These are phyloP conservation scores for Pythium rhizo-oryzae DNA, from an alignment of 352 stramenopile genomes.

Conservation along the genomic window DNA sequence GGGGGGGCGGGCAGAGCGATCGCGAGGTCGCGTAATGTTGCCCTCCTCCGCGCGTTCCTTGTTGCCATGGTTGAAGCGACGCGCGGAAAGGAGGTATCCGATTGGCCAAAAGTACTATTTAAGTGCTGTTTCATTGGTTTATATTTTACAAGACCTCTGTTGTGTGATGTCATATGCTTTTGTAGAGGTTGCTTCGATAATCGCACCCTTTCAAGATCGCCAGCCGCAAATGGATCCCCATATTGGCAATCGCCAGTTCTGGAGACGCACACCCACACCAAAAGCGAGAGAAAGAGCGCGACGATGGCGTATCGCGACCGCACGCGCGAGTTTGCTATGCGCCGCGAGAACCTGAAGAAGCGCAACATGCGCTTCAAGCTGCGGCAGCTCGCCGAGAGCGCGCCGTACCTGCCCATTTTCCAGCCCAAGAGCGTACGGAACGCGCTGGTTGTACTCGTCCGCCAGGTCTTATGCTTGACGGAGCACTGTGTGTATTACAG, in stretches of 20 bases:
- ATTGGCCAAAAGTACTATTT: slow-evolving; percentile 5
- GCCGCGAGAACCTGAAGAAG: slow-evolving; percentile 50
- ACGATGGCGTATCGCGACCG: slow-evolving; percentile 72
- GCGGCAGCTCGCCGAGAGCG: slow-evolving; percentile 42
- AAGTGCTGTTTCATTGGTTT: slow-evolving; percentile 16
- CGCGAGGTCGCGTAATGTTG: background rate
- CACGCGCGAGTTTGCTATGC: slow-evolving; percentile 46
- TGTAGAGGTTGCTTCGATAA: slow-evolving; percentile 26
- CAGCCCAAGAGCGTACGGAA: slow-evolving; percentile 51
- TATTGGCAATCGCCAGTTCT: too few species aligned
- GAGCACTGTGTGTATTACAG: slow-evolving; percentile 19
- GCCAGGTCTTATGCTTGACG: background rate
- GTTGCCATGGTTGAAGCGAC: slow-evolving; percentile 10
- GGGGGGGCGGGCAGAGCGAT: background rate
- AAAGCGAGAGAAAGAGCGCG: background rate
- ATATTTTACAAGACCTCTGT: background rate
- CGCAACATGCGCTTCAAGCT: slow-evolving; percentile 64
- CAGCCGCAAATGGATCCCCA: background rate
- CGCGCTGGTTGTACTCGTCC: background rate
- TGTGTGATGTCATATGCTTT: slow-evolving; percentile 21
- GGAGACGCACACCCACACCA: too few species aligned
- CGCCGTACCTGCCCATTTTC: slow-evolving; percentile 52
- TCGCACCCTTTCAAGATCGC: slow-evolving; percentile 55
- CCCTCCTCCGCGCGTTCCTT: background rate
- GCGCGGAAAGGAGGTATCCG: background rate